phyloP scores from a whole-genome alignment of 345 rosid species.

The Brassica nigra region DNA sequence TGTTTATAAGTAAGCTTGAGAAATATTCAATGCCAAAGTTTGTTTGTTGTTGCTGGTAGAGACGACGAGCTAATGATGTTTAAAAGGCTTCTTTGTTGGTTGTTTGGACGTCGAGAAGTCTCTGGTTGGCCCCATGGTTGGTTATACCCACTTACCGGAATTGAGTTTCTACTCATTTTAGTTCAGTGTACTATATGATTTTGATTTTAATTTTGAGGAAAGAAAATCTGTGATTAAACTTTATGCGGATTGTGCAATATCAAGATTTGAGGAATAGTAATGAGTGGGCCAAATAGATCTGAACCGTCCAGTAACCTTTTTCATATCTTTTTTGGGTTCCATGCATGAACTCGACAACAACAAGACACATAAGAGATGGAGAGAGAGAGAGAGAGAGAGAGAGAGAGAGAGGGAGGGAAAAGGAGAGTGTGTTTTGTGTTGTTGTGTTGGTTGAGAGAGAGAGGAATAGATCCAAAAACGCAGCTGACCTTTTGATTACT shows the following conservation, averaged over 20 bases:
- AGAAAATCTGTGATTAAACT: slow-evolving; percentile 13
- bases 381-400: neutral
- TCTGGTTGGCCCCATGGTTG: slow-evolving; percentile 36
- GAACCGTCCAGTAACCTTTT: slow-evolving; percentile 47
- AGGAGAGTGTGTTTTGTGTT: slow-evolving; percentile 3
- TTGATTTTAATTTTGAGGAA: neutral
- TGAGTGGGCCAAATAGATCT: slow-evolving; percentile 37
- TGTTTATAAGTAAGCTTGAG: neutral
- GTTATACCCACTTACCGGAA: slow-evolving; percentile 30
- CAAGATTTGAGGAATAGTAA: slow-evolving; percentile 10
- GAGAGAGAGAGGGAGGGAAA: too few relatives aligned
- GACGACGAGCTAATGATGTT: slow-evolving; percentile 7
- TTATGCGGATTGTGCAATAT: slow-evolving; percentile 15
- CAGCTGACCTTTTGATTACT: slow-evolving; percentile 52
- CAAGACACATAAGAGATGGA: slow-evolving; percentile 43
- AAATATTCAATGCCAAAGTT: slow-evolving; percentile 33
- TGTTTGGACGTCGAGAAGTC: slow-evolving; percentile 46
- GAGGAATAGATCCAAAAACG: slow-evolving; percentile 34
- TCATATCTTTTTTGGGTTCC: slow-evolving; percentile 52
- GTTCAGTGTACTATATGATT: neutral
- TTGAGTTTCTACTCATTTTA: slow-evolving; percentile 2
- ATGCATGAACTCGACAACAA: slow-evolving; percentile 62
- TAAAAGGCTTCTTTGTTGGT: slow-evolving; percentile 29
- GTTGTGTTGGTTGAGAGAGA: slow-evolving; percentile 8
- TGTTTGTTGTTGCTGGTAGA: slow-evolving; percentile 29